A percentile compares a stretch with the other conserved stretches of the same genome.
phyloP scores from a whole-genome alignment of 805 yeast species.

The Hanseniaspora lindneri region DNA sequence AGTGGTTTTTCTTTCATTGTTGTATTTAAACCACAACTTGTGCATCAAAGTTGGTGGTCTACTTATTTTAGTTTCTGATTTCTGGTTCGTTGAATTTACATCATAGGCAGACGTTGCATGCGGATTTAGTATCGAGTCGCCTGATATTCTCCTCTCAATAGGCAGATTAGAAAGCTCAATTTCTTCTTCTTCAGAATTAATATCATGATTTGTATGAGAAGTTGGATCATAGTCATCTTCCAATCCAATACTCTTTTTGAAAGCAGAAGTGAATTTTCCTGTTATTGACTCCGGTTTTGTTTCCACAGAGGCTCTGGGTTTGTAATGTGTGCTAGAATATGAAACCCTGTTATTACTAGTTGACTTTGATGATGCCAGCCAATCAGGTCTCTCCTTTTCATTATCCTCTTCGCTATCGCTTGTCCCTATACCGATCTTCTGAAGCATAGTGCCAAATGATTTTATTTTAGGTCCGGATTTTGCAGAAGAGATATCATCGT shows the following conservation, averaged over 20 bases:
- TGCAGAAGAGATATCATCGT: neutral
- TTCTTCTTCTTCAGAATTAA: conserved; percentile 1
- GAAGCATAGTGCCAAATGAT: neutral
- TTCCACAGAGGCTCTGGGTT: neutral
- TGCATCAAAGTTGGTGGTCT: conserved; percentile 3
- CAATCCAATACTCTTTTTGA: conserved; percentile 9
- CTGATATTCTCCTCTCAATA: conserved; percentile 3
- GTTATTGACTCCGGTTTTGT: conserved; percentile 8
- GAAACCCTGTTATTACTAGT: neutral
- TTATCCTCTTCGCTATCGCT: conserved; percentile 2
- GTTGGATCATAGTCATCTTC: conserved; percentile 5
- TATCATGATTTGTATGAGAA: neutral
- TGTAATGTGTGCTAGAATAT: neutral
- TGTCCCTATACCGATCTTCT: neutral
- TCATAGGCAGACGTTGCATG: neutral
- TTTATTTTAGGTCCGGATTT: neutral
- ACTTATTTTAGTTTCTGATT: neutral
- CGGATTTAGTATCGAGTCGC: conserved; percentile 2
- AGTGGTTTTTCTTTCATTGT: neutral
- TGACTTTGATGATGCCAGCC: neutral
- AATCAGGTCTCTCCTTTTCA: neutral
- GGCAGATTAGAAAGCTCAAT: neutral
- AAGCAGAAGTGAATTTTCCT: conserved; percentile 10
- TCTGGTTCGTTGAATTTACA: neutral
- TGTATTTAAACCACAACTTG: conserved; percentile 8